Evolutionary conservation across 176 grass and related monocot species (phyloP).

Genomic region (Raddia guianensis): DNA sequence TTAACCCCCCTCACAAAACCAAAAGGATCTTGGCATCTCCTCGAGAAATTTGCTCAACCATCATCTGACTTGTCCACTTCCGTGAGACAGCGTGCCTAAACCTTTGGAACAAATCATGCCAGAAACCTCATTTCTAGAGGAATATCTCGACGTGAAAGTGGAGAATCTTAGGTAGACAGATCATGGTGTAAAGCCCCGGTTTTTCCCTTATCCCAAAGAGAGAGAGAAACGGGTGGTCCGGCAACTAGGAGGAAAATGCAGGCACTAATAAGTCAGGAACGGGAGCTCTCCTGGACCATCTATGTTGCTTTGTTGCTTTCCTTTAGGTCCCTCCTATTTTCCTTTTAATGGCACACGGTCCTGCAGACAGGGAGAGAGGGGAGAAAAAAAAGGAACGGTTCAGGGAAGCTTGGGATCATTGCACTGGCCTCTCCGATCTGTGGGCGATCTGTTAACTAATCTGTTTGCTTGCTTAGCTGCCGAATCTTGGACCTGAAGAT

Average conservation of each 20-base stretch:
- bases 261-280: constrained; percentile 15
- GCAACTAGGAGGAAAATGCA: constrained; percentile 7
- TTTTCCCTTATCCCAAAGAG: neutral
- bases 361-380: neutral
- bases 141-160: constrained; percentile 28
- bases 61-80: neutral
- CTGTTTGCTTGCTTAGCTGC: neutral
- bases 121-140: neutral
- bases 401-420: neutral
- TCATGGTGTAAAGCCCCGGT: constrained; percentile 26
- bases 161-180: constrained; percentile 37
- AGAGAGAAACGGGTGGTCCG: constrained; percentile 15
- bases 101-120: neutral
- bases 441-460: neutral
- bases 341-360: neutral
- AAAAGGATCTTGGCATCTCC: neutral
- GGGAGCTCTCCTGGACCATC: constrained; percentile 14
- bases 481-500: neutral
- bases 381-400: neutral
- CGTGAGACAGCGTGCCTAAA: neutral
- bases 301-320: constrained; percentile 46
- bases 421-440: neutral
- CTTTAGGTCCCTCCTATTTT: neutral
- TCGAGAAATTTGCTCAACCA: neutral
- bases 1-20: neutral